Conservation (phyloP, 2,329 filamentous ascomycete genomes). For the Alternaria sp. region DNA sequence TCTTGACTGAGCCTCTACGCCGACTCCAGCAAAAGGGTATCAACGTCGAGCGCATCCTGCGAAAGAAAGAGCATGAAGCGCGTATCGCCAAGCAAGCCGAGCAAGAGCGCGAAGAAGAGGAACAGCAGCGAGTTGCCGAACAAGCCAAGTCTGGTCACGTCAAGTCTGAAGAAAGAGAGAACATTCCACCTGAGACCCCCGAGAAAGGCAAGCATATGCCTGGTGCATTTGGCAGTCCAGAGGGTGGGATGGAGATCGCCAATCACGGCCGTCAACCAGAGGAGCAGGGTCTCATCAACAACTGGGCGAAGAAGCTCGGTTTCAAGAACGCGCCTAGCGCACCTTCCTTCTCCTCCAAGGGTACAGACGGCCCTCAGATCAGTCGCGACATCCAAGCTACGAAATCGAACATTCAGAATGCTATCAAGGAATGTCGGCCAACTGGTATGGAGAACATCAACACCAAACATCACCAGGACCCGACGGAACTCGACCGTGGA, state of each 20-base stretch:
- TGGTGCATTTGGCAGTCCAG: conserved; percentile 46
- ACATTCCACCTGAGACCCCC: conserved; percentile 31
- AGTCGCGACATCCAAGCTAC: conserved; percentile 43
- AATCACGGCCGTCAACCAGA: conserved; percentile 28
- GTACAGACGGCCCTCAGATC: conserved; percentile 44
- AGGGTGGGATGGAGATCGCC: conserved; percentile 36
- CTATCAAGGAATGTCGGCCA: conserved; percentile 46
- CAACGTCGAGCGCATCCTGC: conserved; percentile 93
- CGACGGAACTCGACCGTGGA: conserved; percentile 46
- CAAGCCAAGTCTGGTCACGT: conserved; percentile 33
- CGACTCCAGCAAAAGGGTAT: conserved; percentile 87
- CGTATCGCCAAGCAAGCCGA: conserved; percentile 85
- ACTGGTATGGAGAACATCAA: conserved; percentile 42
- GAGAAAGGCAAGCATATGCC: conserved; percentile 43
- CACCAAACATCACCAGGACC: conserved; percentile 44
- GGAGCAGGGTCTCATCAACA: conserved; percentile 40
- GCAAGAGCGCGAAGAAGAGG: conserved; percentile 69
- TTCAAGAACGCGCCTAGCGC: conserved; percentile 37
- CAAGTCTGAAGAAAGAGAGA: conserved; percentile 19
- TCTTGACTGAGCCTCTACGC: conserved; percentile 82
- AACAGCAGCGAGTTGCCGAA: conserved; percentile 53
- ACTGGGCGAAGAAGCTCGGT: conserved; percentile 47
- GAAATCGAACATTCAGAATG: conserved; percentile 45
- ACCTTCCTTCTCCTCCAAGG: neutral
- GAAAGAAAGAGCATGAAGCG: conserved; percentile 85